Conservation (phyloP, 2,329 filamentous ascomycete species). For the Sporothrix humicola region DNA sequence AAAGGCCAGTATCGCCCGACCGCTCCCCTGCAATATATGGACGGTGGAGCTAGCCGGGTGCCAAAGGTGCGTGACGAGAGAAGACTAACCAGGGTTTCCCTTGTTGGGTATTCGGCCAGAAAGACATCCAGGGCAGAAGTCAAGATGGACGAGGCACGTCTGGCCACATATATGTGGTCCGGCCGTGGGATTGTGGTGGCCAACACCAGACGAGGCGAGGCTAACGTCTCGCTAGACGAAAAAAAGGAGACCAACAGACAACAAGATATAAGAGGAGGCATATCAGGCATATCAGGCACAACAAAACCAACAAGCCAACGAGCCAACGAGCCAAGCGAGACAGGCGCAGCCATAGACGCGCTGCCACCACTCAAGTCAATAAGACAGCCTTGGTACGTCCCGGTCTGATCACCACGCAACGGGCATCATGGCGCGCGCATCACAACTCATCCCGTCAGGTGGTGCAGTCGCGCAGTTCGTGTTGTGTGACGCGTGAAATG, state of each 20-base stretch:
- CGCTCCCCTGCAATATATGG: conserved; percentile 11
- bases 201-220: background rate
- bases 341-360: background rate
- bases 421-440: conserved; percentile 2
- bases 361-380: background rate
- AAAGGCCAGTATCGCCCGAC: background rate
- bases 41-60: conserved; percentile 8
- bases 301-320: background rate
- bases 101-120: background rate
- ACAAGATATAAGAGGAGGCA: background rate
- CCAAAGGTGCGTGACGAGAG: conserved; percentile 12
- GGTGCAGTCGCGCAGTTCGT: background rate
- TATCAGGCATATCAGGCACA: no score
- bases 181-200: background rate
- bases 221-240: background rate
- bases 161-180: background rate
- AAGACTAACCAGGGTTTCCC: conserved; percentile 1
- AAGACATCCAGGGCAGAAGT: conserved; percentile 7
- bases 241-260: background rate
- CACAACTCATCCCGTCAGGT: background rate
- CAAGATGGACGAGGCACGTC: background rate
- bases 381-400: background rate
- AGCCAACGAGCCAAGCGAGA: background rate
- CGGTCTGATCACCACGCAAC: background rate
- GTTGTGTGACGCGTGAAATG: background rate